phyloP scores from a whole-genome alignment of 768 basidiomycete genomes.

The Glaciozyma martinii region DNA sequence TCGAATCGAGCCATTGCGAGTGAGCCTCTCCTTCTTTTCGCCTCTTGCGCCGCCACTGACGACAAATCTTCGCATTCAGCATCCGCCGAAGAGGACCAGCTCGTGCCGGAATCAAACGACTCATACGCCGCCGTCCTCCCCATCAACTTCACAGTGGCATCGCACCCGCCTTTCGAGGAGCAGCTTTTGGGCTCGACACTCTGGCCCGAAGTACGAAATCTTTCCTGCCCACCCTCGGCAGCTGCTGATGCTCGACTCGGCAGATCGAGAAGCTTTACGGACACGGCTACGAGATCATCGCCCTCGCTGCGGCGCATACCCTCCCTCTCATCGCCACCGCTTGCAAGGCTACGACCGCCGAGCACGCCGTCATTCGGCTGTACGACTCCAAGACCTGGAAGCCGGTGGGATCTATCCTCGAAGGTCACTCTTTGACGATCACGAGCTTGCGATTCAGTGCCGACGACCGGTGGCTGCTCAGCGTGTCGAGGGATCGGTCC shows the following conservation, averaged over 20 bases:
- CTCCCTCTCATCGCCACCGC: slow-evolving; percentile 70
- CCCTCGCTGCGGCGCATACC: slow-evolving; percentile 64
- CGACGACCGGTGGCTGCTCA: slow-evolving; percentile 65
- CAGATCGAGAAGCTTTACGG: slow-evolving; percentile 83
- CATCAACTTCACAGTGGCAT: slow-evolving; percentile 8
- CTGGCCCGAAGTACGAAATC: slow-evolving; percentile 70
- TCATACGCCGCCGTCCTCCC: slow-evolving; percentile 12
- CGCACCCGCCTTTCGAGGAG: slow-evolving; percentile 63
- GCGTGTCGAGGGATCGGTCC: slow-evolving; percentile 82
- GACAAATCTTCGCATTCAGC: neutral
- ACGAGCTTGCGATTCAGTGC: slow-evolving; percentile 77
- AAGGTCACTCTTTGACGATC: slow-evolving; percentile 79
- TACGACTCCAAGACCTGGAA: slow-evolving; percentile 66
- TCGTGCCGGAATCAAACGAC: slow-evolving; percentile 17
- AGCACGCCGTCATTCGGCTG: slow-evolving; percentile 81
- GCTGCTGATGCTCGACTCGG: too few species aligned
- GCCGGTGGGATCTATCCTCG: slow-evolving; percentile 59
- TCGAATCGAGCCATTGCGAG: slow-evolving; percentile 77
- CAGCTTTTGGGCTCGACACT: slow-evolving; percentile 78
- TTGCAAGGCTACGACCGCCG: slow-evolving; percentile 75
- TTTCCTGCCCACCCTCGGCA: neutral
- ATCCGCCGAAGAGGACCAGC: slow-evolving; percentile 13
- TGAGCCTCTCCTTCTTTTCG: neutral
- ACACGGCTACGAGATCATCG: slow-evolving; percentile 92
- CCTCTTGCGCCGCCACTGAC: neutral